Base-by-base conservation (phyloP, 257 asterid genomes). In the Forsythia suspensa region DNA sequence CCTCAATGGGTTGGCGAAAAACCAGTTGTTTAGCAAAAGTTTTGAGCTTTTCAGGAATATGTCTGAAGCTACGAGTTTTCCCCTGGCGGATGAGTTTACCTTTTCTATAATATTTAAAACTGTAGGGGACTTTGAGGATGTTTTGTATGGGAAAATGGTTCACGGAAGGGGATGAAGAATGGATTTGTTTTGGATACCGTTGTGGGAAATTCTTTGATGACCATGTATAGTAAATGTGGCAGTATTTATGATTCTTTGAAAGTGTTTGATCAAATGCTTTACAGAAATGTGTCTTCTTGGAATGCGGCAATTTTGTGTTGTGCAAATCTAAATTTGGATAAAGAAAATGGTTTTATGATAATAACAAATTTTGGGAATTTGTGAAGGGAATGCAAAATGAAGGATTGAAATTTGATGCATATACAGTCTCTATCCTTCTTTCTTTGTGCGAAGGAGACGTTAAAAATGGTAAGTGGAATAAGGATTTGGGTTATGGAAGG, bases 191-290 rank as follows among this genome's bases (percentile, higher is more conserved):
- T 83, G n/a, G 95, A 92, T 81, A 80, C 80, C 46, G 88, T 92
- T 70, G 97, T 88, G 70, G 91, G 88, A 21, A 92, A 90, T 75
- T 89, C 95, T 43, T 77, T 92, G 75, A 87, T 92, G 86, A 78
- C 89, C 2, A 80, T 89, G 95, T 92, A 90, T 68, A 21, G 73
- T 36, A 92, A 80, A 78, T 82, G 84, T 74, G 95, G 88, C 74
- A 74, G 20, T 59, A 77, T 86, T 61, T 76, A 36, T 43, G 87
- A 86, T 77, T 72, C 88, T 2, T 38, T 84, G 80, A 92, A 86
- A 39, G 84, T 87, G 91, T 92, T 92, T 70, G 92, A 92, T 51
- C 91, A 87, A 88, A 90, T 90, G 92, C 90, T 89, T 18, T 42
- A 75, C 0, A 88, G 87, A 55, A 90, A 84, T 80, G 83, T 79